Conservation (phyloP, 2,329 filamentous ascomycete species). For the Ophiostoma pallidulum region DNA sequence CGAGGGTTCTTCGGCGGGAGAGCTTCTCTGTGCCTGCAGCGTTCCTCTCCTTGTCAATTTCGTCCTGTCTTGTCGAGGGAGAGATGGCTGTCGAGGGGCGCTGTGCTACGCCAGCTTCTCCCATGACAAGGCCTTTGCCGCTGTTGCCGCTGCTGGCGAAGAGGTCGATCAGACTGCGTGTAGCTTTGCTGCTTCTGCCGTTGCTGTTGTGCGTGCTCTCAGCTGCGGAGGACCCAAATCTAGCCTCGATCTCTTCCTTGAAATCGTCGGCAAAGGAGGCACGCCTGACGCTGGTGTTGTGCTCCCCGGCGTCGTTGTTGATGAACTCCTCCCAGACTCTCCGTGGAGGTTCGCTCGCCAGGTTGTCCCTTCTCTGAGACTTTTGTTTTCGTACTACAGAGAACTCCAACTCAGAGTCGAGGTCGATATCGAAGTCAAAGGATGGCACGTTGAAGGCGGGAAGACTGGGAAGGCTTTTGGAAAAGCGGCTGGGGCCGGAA, state of each 20-base stretch:
- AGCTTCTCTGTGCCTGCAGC: conserved; percentile 22
- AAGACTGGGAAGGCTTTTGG: conserved; percentile 28
- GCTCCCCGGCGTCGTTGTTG: background rate
- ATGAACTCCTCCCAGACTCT: conserved; percentile 16
- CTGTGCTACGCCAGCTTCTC: background rate
- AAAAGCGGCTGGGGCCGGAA: conserved; percentile 15
- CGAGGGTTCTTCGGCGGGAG: conserved; percentile 36
- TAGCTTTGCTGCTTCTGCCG: background rate
- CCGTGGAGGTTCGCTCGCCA: background rate
- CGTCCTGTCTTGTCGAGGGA: background rate
- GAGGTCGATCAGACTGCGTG: background rate
- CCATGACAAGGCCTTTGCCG: background rate
- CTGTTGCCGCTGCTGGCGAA: background rate
- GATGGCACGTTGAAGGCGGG: conserved; percentile 43
- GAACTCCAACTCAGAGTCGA: conserved; percentile 33
- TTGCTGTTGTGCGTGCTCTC: too few species aligned
- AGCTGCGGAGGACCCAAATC: background rate
- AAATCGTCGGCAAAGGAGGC: background rate
- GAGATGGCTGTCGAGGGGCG: conserved; percentile 4
- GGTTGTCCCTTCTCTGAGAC: background rate
- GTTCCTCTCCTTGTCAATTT: conserved; percentile 4
- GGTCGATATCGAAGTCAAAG: conserved; percentile 40
- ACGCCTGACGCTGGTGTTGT: too few species aligned
- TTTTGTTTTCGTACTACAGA: background rate
- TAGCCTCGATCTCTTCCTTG: conserved; percentile 1